Conservation (phyloP, 441 rosid species). For the Euphorbia neoarborescens region DNA sequence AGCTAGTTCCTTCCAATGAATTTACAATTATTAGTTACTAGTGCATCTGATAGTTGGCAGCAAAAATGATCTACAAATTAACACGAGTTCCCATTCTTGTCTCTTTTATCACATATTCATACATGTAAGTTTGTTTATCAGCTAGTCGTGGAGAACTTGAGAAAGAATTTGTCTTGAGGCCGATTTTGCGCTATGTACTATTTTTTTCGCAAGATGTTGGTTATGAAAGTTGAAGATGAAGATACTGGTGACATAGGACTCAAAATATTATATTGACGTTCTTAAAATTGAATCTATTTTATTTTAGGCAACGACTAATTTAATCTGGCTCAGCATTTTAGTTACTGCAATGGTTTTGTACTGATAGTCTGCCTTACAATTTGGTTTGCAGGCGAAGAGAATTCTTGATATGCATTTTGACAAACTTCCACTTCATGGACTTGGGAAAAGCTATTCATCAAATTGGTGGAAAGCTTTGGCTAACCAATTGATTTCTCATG, state of each 20-base stretch:
- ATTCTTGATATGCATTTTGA: slow-evolving; percentile 37
- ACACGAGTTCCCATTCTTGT: background rate
- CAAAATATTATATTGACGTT: background rate
- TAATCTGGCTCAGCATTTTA: background rate
- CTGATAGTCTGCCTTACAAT: slow-evolving; percentile 8
- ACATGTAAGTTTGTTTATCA: background rate
- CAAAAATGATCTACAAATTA: background rate
- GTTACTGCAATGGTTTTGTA: slow-evolving; percentile 3
- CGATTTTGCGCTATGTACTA: background rate
- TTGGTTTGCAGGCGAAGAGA: slow-evolving; percentile 31
- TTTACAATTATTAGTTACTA: background rate
- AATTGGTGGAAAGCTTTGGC: slow-evolving; percentile 51
- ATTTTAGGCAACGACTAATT: background rate
- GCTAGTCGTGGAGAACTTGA: background rate
- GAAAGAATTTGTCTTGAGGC: background rate
- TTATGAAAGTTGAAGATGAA: slow-evolving; percentile 1
- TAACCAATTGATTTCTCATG: slow-evolving; percentile 34
- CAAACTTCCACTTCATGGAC: slow-evolving; percentile 50
- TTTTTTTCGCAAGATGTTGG: background rate
- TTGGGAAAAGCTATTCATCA: slow-evolving; percentile 35
- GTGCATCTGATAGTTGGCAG: background rate
- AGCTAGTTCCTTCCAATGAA: background rate
- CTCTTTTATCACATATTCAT: background rate
- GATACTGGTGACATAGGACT: background rate
- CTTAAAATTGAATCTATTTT: background rate